Conservation (phyloP, 805 yeast genomes). For the Candida succiphila region DNA sequence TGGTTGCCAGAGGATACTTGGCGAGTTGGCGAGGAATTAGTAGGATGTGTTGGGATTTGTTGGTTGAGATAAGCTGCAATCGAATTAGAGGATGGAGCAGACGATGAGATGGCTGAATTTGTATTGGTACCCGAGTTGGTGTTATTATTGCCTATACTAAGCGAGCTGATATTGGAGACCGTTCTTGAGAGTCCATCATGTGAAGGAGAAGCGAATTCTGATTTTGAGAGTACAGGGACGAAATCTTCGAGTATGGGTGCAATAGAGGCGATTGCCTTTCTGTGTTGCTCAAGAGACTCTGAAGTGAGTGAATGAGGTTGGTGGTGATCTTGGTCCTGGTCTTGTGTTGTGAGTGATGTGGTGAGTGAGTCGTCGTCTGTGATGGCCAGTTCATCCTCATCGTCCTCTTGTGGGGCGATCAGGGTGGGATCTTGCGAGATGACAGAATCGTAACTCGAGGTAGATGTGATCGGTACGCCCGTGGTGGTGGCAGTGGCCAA, state of each 20-base stretch:
- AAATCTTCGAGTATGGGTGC: slow-evolving; percentile 69
- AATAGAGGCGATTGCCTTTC: slow-evolving; percentile 65
- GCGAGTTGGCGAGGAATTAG: neutral
- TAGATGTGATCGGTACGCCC: too few species aligned
- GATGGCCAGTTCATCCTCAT: too few species aligned
- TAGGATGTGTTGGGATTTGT: neutral
- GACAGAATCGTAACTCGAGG: too few species aligned
- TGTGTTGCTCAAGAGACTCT: slow-evolving; percentile 24
- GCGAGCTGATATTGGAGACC: slow-evolving; percentile 3
- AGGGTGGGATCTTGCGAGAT: too few species aligned
- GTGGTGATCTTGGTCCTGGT: neutral
- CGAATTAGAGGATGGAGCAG: neutral
- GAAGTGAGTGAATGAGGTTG: slow-evolving; percentile 7
- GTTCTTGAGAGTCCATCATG: slow-evolving; percentile 13
- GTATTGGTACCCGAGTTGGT: neutral
- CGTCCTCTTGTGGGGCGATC: too few species aligned
- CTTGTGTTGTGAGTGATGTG: too few species aligned
- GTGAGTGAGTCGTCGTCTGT: too few species aligned
- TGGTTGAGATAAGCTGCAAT: neutral
- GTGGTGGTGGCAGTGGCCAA: too few species aligned
- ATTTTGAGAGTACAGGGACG: slow-evolving; percentile 55
- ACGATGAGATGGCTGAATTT: too few species aligned
- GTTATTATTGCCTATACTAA: slow-evolving; percentile 3
- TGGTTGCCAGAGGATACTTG: too few species aligned
- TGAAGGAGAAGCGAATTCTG: slow-evolving; percentile 25